Evolutionary conservation across 2,329 filamentous ascomycete species (phyloP), one percentile per base, ranked within the genome.

Genomic region (Pyrenophora seminiperda): DNA sequence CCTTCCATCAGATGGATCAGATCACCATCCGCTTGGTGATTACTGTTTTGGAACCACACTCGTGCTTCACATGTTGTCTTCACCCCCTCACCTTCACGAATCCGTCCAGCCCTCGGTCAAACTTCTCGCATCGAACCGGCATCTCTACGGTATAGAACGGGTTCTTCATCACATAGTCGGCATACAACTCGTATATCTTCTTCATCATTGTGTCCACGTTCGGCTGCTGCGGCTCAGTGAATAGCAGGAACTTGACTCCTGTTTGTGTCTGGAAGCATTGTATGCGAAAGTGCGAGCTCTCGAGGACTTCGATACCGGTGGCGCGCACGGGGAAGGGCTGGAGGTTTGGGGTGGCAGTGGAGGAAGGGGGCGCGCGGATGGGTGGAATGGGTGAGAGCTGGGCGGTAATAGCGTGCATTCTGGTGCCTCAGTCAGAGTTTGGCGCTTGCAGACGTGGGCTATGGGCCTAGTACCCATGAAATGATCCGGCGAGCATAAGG

Each of bases 161-260:
- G 73, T 99, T 99, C 81, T 97, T 99, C 91, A 97, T 97, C 62
- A 99, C 94, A 72, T 90, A 97, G 75, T 99, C 94, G 41, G 90
- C 84, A 77, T 97, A 99, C 43, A 97, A 77, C 73, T 97, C 94
- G 73, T 99, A 97, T 65, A 97, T 87, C 73, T 85, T 88, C 70
- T 85, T 83, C 62, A 96, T 86, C 36, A 93, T 88, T 10, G 84
- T 81, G 65, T 97, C 94, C 31, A 95, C 87, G 67, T 95, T 96
- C 40, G 87, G 84, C 77, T 95, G 92, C 58, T 90, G 85, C 13
- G 86, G 86, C 74, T 97, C 94, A 47, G 94, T 97, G 72, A 99
- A 97, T 46, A 99, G 81, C 31, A 99, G 77, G 72, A 99, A 99
- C 75, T 99, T 99, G 50, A 87, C 93, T 24, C 94, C 94, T 2